Conservation (phyloP, 169 alveolate genomes). For the Plasmodium malariae region DNA sequence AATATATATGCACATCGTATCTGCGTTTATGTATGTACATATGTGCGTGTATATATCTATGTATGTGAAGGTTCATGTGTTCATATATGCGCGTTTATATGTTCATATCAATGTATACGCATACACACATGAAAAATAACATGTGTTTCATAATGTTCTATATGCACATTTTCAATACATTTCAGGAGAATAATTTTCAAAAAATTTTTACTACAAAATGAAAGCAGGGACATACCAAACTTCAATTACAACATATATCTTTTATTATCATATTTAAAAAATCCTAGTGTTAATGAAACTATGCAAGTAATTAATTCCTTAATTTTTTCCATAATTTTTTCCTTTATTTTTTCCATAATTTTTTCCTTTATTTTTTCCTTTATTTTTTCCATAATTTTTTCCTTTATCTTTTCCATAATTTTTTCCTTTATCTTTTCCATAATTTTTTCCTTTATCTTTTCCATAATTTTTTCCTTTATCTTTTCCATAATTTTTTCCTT, state of each 20-base stretch:
- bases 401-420: no score
- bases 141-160: background rate
- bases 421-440: no score
- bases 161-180: background rate
- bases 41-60: background rate
- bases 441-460: no score
- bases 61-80: background rate
- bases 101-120: background rate
- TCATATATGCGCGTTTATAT: background rate
- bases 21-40: background rate
- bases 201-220: slow-evolving; percentile 47
- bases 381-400: no score
- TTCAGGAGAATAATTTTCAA: slow-evolving; percentile 62
- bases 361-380: no score
- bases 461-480: no score
- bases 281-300: slow-evolving; percentile 49
- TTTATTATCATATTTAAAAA: slow-evolving; percentile 56
- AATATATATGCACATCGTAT: background rate
- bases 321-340: background rate
- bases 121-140: background rate
- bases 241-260: slow-evolving; percentile 63
- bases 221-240: slow-evolving; percentile 14
- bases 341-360: no score
- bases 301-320: slow-evolving; percentile 45
- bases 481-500: no score